Base-by-base conservation (phyloP, 805 yeast genomes). In the Sugiyamaella smithiae region DNA sequence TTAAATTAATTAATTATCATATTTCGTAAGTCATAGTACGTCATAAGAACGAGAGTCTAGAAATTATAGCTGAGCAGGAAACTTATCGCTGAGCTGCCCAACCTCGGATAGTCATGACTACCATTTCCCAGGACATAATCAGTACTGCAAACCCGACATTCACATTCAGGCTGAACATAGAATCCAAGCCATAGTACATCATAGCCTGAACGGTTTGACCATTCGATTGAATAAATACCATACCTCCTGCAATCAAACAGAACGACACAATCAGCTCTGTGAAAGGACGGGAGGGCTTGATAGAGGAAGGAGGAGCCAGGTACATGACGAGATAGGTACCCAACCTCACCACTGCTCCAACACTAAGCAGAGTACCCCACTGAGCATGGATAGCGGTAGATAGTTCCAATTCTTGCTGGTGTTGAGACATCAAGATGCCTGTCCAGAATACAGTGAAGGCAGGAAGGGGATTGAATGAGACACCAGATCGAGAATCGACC, bases 391-490 rank as follows among this genome's bases (percentile, higher is more conserved):
- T 78, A 14, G 68, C 72, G 2, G 97, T 88, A 2, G 97, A 82
- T 26, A 85, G 75, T 46, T 65, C 72, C 0, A 93, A 83, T 4
- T 90, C 85, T 67, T 93, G 99, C 33, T 81, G 82, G 67, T 93
- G 99, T 66, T 85, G 88, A 1, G 97, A 89, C 99, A 93, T 93
- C 53, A 93, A 74, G 11, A 84, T 76, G 24, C 99, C 99, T 1
- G 98, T 93, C 96, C 97, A 93, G 69, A 87, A 93, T 28, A 93
- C 86, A 1, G 95, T 88, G 56, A 93, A 78, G 1, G 87, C 82
- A 2, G 98, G 97, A 78, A 93, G 88, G 28, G 97, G 97, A 64
- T 93, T 93, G 55, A 95, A 90, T 1, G 95, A 84, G 65, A 85
- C 71, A 55, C 78, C 57, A 32, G 51, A 44, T 24, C 53, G 52